Percentiles rank a stretch among this genome's conserved stretches.
Conservation (phyloP, 768 basidiomycete species). For the Mycena polygramma region DNA sequence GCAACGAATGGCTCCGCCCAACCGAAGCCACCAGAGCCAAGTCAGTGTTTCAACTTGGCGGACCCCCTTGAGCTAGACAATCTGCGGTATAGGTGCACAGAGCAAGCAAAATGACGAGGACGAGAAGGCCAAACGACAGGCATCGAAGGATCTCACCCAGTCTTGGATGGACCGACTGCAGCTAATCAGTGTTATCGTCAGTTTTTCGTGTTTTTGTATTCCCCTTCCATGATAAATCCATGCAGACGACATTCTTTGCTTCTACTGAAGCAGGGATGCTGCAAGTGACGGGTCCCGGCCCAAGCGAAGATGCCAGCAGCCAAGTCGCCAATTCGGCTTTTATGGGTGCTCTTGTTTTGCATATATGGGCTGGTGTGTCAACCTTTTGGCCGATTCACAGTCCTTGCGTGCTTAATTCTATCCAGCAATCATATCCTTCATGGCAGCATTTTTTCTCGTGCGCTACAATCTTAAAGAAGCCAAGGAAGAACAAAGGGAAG, state of each 20-base stretch:
- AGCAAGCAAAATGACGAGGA: conserved; percentile 59
- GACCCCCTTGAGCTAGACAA: neutral
- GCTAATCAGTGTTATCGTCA: conserved; percentile 70
- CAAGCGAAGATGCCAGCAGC: conserved; percentile 44
- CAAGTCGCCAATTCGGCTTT: conserved; percentile 61
- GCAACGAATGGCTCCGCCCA: neutral
- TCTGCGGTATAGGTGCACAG: conserved; percentile 20
- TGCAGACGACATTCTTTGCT: conserved; percentile 75
- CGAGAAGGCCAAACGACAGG: conserved; percentile 57
- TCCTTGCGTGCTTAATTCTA: neutral
- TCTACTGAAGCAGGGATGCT: conserved; percentile 68
- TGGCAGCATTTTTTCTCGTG: conserved; percentile 68
- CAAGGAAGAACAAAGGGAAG: conserved; percentile 59
- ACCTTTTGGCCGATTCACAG: neutral
- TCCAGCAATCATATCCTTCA: conserved; percentile 57
- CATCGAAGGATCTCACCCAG: conserved; percentile 64
- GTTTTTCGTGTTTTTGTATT: conserved; percentile 37
- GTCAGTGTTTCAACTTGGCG: neutral
- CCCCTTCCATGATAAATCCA: conserved; percentile 3
- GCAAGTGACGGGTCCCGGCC: conserved; percentile 54
- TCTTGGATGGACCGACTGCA: conserved; percentile 76
- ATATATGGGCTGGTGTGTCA: conserved; percentile 62
- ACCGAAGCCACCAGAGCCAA: neutral
- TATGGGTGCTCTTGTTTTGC: conserved; percentile 66
- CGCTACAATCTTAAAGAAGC: conserved; percentile 69